A percentile compares a stretch with the other conserved stretches of the same genome.
These are phyloP conservation scores for Chaetoscypha palmicola DNA, from an alignment of 2,329 filamentous ascomycete species.

Conservation along the genomic window DNA sequence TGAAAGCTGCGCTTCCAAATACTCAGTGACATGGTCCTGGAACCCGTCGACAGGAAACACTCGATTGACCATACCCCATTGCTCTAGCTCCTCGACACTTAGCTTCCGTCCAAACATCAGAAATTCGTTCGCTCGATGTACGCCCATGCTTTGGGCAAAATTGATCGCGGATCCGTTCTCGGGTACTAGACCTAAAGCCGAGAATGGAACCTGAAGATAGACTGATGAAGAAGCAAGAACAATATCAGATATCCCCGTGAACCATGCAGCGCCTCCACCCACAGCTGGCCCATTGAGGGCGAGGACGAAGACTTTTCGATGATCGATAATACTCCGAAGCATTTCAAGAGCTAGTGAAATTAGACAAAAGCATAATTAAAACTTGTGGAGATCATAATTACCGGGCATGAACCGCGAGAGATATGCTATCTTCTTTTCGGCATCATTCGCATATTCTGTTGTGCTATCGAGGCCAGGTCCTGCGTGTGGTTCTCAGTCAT, in stretches of 20 bases:
- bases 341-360: constrained; percentile 30
- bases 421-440: constrained; percentile 26
- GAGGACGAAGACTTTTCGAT: constrained; percentile 43
- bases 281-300: constrained; percentile 44
- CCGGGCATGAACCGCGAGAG: constrained; percentile 18
- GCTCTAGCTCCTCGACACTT: constrained; percentile 36
- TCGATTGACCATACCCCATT: constrained; percentile 40
- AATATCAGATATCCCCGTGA: constrained; percentile 42
- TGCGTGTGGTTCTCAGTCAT: not conserved
- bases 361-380: not conserved
- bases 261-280: constrained; percentile 45
- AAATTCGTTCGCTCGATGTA: constrained; percentile 45
- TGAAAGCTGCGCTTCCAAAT: constrained; percentile 37
- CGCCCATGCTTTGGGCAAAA: constrained; percentile 41
- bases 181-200: constrained; percentile 40
- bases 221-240: constrained; percentile 38
- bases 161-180: constrained; percentile 41
- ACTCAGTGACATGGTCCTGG: constrained; percentile 35
- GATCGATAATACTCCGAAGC: constrained; percentile 41
- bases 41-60: constrained; percentile 38
- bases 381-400: not conserved
- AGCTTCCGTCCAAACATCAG: constrained; percentile 44
- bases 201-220: constrained; percentile 44
- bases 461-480: constrained; percentile 10
- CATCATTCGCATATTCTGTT: constrained; percentile 14